Percentiles rank a stretch among this genome's conserved stretches.
These are phyloP conservation scores for Leccinum olivaceopallidum DNA, from an alignment of 768 basidiomycete genomes.

Conservation along the genomic window DNA sequence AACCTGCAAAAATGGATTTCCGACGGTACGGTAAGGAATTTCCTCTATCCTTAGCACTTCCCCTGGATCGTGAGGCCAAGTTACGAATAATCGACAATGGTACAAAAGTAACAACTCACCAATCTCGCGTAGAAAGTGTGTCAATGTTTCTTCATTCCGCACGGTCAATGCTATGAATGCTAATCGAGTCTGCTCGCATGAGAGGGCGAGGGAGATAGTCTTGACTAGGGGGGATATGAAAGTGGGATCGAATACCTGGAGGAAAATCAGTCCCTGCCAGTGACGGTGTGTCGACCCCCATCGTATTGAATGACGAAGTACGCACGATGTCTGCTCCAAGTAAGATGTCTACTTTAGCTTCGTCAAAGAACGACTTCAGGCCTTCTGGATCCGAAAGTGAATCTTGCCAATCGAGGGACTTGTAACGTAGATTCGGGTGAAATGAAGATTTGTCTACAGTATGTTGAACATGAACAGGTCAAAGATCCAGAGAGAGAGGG, in stretches of 20 bases:
- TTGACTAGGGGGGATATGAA: conserved; percentile 58
- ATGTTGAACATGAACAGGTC: neutral
- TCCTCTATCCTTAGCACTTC: conserved; percentile 28
- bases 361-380: conserved; percentile 33
- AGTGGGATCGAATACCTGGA: conserved; percentile 66
- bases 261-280: neutral
- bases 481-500: neutral
- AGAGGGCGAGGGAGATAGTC: conserved; percentile 41
- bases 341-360: conserved; percentile 54
- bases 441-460: conserved; percentile 53
- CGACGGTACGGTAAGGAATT: conserved; percentile 17
- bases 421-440: conserved; percentile 46
- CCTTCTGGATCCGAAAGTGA: conserved; percentile 40
- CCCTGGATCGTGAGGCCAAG: conserved; percentile 11
- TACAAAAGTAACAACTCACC: conserved; percentile 19
- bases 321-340: conserved; percentile 71
- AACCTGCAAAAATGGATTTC: conserved; percentile 25
- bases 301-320: neutral
- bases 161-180: conserved; percentile 44
- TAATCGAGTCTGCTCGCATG: conserved; percentile 14
- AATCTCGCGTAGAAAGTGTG: conserved; percentile 42
- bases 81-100: neutral
- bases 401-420: conserved; percentile 66
- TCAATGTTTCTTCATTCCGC: conserved; percentile 56
- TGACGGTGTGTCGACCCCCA: neutral